Evolutionary conservation across 1,284 basidiomycete species (phyloP), one percentile per base, ranked within the genome.

Genomic region (Ceratobasidium sp.): DNA sequence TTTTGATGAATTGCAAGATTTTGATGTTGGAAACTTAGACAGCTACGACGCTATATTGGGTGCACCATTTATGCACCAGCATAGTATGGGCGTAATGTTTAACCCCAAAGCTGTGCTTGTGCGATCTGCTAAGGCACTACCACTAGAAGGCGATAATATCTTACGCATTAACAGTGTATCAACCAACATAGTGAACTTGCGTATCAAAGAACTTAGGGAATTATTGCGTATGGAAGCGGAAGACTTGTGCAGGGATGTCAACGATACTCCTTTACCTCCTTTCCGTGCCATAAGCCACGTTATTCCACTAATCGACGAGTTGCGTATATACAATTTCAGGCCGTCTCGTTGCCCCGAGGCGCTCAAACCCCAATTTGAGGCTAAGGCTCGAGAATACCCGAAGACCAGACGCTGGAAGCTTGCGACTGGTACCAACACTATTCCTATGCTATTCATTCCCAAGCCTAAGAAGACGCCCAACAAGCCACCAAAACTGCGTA

Each of bases 391-490:
- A n/a, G 60, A 26, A 42, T 76, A 79, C 49, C 26, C 76, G n/a
- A 42, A 64, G 2, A 82, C 83, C 0, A 84, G 85, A 0, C 79
- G 83, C 5, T 86, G 86, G 85, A 51, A 81, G 40, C 72, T 83
- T 3, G 78, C 79, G 0, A 84, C 78, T 1, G 84, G 82, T 0
- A 72, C 75, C 0, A 86, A 85, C 42, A 81, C 85, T 0, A 82
- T 83, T 42, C 86, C 86, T 0, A 80, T 86, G 61, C 81, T 87
- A 28, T 85, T 87, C 51, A 79, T 87, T n/a, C n/a, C n/a, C n/a
- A n/a, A n/a, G 0, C 79, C 82, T 3, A 86, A 87, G 73, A 81
- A 83, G 13, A 83, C 0, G 83, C 61, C 28, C 7, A 56, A 71
- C 26, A 56, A 56, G 6, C 6, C 28, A 3, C 13, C 28, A 2